Percentiles rank a stretch among this genome's conserved stretches.
These are phyloP conservation scores for Furcasterigmium sp. DNA, from an alignment of 2,329 filamentous ascomycete species.

Conservation along the genomic window DNA sequence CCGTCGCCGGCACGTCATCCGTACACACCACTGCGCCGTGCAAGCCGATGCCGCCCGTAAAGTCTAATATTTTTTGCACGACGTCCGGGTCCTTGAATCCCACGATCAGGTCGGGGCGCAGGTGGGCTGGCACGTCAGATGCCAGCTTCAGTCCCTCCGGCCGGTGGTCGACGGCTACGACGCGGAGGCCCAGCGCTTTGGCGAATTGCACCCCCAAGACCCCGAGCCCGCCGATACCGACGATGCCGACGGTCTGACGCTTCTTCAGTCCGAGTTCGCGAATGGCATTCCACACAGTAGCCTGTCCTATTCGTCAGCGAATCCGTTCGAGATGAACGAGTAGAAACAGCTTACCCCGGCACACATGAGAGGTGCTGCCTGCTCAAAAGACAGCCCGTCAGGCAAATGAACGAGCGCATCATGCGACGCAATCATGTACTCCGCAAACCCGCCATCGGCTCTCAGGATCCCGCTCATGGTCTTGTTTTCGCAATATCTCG, in stretches of 20 bases:
- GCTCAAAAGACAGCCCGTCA: background rate
- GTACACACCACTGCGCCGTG: slow-evolving; percentile 12
- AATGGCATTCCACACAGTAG: slow-evolving; percentile 13
- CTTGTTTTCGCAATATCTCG: background rate
- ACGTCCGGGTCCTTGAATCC: slow-evolving; percentile 4
- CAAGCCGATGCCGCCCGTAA: slow-evolving; percentile 11
- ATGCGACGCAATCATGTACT: slow-evolving; percentile 1
- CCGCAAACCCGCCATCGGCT: slow-evolving; percentile 1
- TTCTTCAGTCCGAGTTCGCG: slow-evolving; percentile 6
- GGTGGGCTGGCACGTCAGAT: slow-evolving; percentile 8
- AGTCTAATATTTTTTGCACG: slow-evolving; percentile 8
- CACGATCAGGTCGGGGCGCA: slow-evolving; percentile 13
- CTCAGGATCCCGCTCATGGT: background rate
- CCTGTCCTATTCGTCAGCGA: background rate
- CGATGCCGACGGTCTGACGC: slow-evolving; percentile 9
- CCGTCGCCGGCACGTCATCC: slow-evolving; percentile 8
- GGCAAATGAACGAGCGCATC: background rate
- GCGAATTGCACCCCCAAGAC: slow-evolving; percentile 20
- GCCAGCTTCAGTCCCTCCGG: slow-evolving; percentile 11
- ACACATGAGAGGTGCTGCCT: slow-evolving; percentile 6
- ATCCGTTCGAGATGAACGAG: background rate
- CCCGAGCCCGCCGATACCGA: slow-evolving; percentile 19
- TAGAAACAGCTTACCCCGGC: background rate
- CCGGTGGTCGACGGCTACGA: slow-evolving; percentile 19
- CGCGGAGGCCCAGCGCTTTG: slow-evolving; percentile 18